Percentiles rank a stretch among this genome's conserved stretches.
These are phyloP conservation scores for Aureobasidium leucospermi DNA, from an alignment of 2,329 filamentous ascomycete species.

Conservation along the genomic window DNA sequence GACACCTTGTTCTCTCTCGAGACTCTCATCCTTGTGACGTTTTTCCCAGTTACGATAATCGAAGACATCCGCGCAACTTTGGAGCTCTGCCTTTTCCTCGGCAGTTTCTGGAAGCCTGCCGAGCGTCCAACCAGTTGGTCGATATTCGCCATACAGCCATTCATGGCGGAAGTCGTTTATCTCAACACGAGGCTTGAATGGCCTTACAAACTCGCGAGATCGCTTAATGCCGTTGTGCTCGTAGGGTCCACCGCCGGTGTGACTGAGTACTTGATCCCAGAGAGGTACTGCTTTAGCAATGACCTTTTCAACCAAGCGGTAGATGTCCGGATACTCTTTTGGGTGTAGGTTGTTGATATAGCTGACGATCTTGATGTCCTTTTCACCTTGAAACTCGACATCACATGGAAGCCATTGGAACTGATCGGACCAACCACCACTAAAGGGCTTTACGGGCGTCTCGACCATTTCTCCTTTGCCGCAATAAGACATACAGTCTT, in stretches of 20 bases:
- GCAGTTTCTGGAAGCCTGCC: background rate
- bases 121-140: background rate
- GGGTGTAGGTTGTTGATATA: slow-evolving; percentile 29
- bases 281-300: slow-evolving; percentile 22
- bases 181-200: background rate
- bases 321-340: slow-evolving; percentile 17
- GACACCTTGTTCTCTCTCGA: background rate
- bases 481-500: slow-evolving; percentile 25
- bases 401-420: slow-evolving; percentile 27
- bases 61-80: background rate
- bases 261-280: slow-evolving; percentile 19
- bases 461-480: slow-evolving; percentile 22
- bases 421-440: slow-evolving; percentile 15
- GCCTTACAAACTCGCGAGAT: background rate
- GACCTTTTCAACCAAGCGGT: slow-evolving; percentile 21
- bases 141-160: background rate
- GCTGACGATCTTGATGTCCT: slow-evolving; percentile 20
- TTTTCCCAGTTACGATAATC: too few species aligned
- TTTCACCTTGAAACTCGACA: slow-evolving; percentile 16
- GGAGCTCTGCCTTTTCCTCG: background rate
- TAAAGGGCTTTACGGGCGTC: background rate
- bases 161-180: background rate
- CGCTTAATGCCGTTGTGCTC: background rate
- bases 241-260: background rate
- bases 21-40: background rate